Base-by-base conservation (phyloP, 164 flowering plant species). In the Brasenia schreberi region DNA sequence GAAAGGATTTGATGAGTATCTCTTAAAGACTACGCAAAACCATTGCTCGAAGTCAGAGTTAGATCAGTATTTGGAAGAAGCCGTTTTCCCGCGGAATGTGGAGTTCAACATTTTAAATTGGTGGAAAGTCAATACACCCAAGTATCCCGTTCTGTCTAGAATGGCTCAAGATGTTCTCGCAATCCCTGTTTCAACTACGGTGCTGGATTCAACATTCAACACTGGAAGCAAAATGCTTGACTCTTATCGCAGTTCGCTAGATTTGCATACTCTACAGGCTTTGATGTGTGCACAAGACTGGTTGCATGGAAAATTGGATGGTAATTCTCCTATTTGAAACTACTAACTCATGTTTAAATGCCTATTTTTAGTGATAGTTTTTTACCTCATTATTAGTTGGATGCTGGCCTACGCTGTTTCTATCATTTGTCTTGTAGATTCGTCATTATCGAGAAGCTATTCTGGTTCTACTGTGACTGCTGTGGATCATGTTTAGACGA, bases 1-100 rank as follows among this genome's bases (percentile, higher is more conserved):
- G 61, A 70, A 77, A 9, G 92, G 84, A 73, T 85, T 87, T 74
- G 96, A 88, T 44, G 70, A 79, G 0, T 89, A 81, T 63, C 77
- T 89, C 45, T 77, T 85, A 18, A 95, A 83, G 62, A 59, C 78
- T 33, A 68, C 84, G 0, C 67, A 68, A 33, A 65, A 66, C 65
- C 85, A 84, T 64, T 77, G 78, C 19, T 69, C 74, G 63, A 90
- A 84, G 67, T 82, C 90, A 6, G 98, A 93, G 19, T 61, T 70
- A 18, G 72, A 70, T 70, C 68, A 60, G 12, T 70, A 70, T 70
- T 61, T 70, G 18, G 68, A 61, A 5, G 72, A 70, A 65, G 19
- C 72, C 6, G 19, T 70, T 10, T 45, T 61, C 6, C 68, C 68
- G 7, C 33, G 68, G 60, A 53, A 33, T 19, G 68, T 59, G 33